phyloP scores from a whole-genome alignment of 495 filamentous ascomycete genomes.

The Penicillium odoratum region DNA sequence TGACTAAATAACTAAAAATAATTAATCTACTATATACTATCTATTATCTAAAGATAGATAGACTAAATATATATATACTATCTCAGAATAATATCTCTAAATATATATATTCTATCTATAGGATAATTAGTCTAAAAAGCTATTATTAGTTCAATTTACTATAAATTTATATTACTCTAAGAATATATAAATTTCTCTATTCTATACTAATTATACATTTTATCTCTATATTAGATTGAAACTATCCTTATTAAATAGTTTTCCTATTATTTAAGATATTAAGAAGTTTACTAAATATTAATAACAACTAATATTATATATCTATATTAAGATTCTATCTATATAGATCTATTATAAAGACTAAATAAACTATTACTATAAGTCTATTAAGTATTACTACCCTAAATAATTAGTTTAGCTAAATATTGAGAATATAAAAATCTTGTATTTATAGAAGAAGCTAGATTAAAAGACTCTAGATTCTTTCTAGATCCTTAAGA shows the following conservation, averaged over 20 bases:
- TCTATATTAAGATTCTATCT: not conserved
- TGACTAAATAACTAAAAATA: not conserved
- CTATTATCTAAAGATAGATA: not conserved
- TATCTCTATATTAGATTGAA: not conserved
- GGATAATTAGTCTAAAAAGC: not conserved
- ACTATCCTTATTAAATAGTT: not conserved
- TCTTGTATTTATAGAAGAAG: not conserved
- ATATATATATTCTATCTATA: conserved; percentile 1
- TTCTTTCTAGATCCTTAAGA: not conserved
- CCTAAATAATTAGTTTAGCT: not conserved
- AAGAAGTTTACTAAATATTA: not conserved
- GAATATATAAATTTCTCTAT: not conserved
- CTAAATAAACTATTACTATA: not conserved
- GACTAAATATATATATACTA: not conserved
- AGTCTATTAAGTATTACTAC: not conserved
- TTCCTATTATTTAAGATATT: too few relatives aligned
- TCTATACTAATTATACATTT: not conserved
- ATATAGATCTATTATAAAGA: not conserved
- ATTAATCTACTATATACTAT: not conserved
- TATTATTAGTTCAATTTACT: not conserved
- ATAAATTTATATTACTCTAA: not conserved
- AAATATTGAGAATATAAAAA: not conserved
- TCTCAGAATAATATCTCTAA: too few relatives aligned
- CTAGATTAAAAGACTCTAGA: not conserved
- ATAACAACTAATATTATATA: not conserved